Evolutionary conservation across 1,139 yeast species (phyloP), one percentile per base, ranked within the genome.

Genomic region (Eremothecium gossypii): DNA sequence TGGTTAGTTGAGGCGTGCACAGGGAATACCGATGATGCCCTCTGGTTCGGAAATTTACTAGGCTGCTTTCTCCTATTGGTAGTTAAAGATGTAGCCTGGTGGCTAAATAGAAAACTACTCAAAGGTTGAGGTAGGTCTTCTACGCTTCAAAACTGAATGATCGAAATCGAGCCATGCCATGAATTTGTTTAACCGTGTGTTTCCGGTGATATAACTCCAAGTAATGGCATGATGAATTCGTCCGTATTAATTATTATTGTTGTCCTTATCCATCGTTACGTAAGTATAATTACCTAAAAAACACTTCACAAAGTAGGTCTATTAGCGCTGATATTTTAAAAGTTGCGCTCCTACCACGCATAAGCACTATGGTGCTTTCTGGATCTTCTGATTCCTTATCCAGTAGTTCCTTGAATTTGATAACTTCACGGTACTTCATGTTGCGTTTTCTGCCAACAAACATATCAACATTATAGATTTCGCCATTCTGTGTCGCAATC

Each of bases 401-500:
- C 6, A 41, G 14, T 6, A 41, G 30, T 8, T 41, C 44, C n/a
- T 13, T 38, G 33, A 41, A 37, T 17, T 38, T 41, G 8, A 41
- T 30, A 6, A 33, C 34, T 11, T 30, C 32, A 14, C 38, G 44
- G 14, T 31, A 13, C 7, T 20, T n/a, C 30, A n/a, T 8, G 51
- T 41, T 20, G 55, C 51, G 39, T 53, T 53, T 40, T 62, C 48
- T 41, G 27, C 47, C 55, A 43, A 60, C 63, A 9, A 49, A 30
- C 40, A 60, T 36, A 39, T 57, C 59, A 27, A 60, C 51, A 7
- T 57, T 57, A 42, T 52, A 61, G 14, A 47, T 49, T 11, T 56
- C 44, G 61, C 77, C 79, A 52, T 72, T 72, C 4, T 72, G 64
- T 6, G 76, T 84, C 42, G 89, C 93, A 33, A 91, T 69, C 8